Evolutionary conservation across 495 filamentous ascomycete genomes (phyloP).

Genomic region (Friedmanniomyces simplex): DNA sequence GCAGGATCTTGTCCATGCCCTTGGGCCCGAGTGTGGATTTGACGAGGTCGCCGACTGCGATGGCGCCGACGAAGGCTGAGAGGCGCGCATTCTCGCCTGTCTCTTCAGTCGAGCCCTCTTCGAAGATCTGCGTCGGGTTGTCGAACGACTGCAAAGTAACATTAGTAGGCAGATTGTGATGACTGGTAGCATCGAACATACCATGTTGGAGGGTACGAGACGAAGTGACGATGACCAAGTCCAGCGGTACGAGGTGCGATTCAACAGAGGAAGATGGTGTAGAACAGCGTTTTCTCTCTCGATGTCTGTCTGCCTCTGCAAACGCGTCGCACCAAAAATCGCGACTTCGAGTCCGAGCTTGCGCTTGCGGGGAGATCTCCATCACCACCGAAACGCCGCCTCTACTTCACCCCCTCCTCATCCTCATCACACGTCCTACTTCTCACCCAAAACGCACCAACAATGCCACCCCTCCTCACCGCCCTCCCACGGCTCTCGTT

Average conservation of each 20-base stretch:
- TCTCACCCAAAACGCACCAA: no score
- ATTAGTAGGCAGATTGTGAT: background rate
- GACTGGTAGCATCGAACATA: background rate
- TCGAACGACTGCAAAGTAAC: conserved; percentile 38
- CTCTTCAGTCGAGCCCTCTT: conserved; percentile 86
- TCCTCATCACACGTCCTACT: no score
- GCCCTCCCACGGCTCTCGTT: no score
- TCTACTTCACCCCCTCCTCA: no score
- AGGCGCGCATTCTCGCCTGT: conserved; percentile 99
- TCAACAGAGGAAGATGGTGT: no score
- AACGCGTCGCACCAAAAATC: no score
- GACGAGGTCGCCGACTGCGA: conserved; percentile 91
- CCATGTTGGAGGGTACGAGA: background rate
- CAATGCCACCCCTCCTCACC: no score
- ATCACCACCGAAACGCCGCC: no score
- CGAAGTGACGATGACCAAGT: background rate
- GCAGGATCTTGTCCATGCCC: conserved; percentile 99
- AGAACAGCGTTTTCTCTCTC: no score
- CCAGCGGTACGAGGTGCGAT: background rate
- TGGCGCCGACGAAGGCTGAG: conserved; percentile 64
- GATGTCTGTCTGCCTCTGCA: no score
- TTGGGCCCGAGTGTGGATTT: conserved; percentile 96
- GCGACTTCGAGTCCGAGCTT: no score
- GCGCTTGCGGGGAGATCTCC: no score
- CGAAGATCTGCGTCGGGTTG: conserved; percentile 97